Evolutionary conservation across 2,329 filamentous ascomycete species (phyloP).

Genomic region (Pyrenochaeta sp.): DNA sequence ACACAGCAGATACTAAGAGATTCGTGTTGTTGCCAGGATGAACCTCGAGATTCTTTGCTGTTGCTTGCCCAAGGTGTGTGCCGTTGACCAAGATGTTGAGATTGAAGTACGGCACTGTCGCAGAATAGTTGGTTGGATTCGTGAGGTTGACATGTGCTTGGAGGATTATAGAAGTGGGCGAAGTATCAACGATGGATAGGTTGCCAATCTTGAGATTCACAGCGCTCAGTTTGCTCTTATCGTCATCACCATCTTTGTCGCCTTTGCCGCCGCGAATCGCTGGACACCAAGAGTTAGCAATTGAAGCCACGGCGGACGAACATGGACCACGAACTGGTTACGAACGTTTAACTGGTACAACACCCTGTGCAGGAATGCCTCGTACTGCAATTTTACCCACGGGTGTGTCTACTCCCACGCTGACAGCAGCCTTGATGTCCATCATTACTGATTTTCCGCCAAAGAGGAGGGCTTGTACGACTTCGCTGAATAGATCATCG

Average conservation of each 20-base stretch:
- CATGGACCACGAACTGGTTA: conserved; percentile 61
- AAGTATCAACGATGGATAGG: conserved; percentile 77
- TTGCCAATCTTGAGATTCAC: conserved; percentile 73
- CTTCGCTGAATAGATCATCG: conserved; percentile 77
- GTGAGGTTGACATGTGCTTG: conserved; percentile 80
- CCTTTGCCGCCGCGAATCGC: conserved; percentile 56
- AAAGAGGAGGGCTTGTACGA: conserved; percentile 84
- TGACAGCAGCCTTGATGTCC: conserved; percentile 79
- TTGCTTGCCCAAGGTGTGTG: conserved; percentile 78
- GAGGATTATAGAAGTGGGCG: conserved; percentile 73
- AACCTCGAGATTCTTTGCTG: conserved; percentile 70
- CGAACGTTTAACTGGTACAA: conserved; percentile 93
- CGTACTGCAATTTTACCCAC: conserved; percentile 83
- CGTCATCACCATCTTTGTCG: conserved; percentile 22
- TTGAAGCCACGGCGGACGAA: conserved; percentile 18
- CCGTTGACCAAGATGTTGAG: conserved; percentile 78
- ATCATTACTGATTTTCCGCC: conserved; percentile 74
- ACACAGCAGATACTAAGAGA: conserved; percentile 72
- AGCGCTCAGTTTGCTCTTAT: conserved; percentile 58
- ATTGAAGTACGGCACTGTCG: conserved; percentile 80
- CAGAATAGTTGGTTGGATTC: conserved; percentile 89
- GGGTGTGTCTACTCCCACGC: conserved; percentile 82
- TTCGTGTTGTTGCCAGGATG: conserved; percentile 75
- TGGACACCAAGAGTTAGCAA: conserved; percentile 46
- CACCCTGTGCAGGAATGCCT: conserved; percentile 82